Conservation (phyloP, 192 early-diverging fungal species). For the Backusella psychrophila region DNA sequence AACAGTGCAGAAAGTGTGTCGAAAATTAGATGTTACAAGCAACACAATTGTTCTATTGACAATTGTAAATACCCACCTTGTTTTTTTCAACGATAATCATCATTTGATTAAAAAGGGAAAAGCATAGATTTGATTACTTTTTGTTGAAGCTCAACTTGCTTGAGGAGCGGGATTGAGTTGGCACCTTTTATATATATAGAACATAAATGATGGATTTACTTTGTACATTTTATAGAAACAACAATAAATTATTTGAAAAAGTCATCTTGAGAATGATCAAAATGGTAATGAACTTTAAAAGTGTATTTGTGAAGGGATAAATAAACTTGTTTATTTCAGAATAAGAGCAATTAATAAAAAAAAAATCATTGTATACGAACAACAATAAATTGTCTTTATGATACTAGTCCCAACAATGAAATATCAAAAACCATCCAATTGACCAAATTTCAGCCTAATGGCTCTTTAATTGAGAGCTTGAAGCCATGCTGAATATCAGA, state of each 20-base stretch:
- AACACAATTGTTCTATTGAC: conserved; percentile 19
- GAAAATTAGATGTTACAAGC: background rate
- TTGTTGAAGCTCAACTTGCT: background rate
- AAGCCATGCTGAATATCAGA: background rate
- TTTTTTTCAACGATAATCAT: conserved; percentile 7
- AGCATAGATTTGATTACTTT: background rate
- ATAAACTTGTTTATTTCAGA: no score
- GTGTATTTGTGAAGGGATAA: no score
- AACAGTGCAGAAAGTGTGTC: conserved; percentile 6
- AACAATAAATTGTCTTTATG: no score
- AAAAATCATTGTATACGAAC: no score
- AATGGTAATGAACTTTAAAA: background rate
- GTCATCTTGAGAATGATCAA: no score
- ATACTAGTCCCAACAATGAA: background rate
- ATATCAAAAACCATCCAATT: background rate
- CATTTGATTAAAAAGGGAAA: background rate
- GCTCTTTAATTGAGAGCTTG: background rate
- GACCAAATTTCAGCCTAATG: background rate
- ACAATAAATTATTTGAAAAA: background rate
- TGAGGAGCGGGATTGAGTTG: background rate
- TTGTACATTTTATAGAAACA: background rate
- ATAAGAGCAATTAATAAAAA: no score
- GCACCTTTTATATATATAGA: no score
- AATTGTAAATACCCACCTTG: conserved; percentile 14
- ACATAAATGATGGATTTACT: no score